Conservation (phyloP, 225 moss, liverwort and hornwort species). For the Pleurozium schreberi region DNA sequence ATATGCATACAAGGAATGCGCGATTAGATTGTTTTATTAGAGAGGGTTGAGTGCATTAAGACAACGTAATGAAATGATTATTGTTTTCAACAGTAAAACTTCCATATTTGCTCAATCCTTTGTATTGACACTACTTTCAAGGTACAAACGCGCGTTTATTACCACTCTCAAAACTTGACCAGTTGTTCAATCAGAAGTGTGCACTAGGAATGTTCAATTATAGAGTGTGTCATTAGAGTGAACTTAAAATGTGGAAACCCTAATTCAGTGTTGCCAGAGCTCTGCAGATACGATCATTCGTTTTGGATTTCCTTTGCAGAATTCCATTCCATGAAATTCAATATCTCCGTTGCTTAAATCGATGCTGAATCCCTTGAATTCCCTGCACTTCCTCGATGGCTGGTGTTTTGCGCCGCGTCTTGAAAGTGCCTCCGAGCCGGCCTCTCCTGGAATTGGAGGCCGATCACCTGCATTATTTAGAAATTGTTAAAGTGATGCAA, state of each 20-base stretch:
- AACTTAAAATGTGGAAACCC: not conserved
- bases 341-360: not conserved
- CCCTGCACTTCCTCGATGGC: constrained; percentile 2
- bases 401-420: constrained; percentile 21
- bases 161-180: not conserved
- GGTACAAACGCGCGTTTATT: not conserved
- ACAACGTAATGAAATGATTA: not conserved
- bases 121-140: not conserved
- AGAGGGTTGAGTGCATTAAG: not conserved
- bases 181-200: not conserved
- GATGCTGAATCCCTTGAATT: not conserved
- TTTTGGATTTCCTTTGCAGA: not conserved
- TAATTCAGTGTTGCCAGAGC: not conserved
- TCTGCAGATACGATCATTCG: not conserved
- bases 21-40: not conserved
- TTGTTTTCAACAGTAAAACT: not conserved
- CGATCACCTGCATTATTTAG: not conserved
- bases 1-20: not conserved
- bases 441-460: constrained; percentile 40
- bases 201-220: not conserved
- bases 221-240: not conserved
- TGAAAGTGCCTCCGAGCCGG: constrained; percentile 7
- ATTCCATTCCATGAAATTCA: not conserved
- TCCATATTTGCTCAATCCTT: not conserved
- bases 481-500: not conserved